phyloP scores from a whole-genome alignment of 192 early-diverging fungal genomes.

The Umbelopsis sp. region DNA sequence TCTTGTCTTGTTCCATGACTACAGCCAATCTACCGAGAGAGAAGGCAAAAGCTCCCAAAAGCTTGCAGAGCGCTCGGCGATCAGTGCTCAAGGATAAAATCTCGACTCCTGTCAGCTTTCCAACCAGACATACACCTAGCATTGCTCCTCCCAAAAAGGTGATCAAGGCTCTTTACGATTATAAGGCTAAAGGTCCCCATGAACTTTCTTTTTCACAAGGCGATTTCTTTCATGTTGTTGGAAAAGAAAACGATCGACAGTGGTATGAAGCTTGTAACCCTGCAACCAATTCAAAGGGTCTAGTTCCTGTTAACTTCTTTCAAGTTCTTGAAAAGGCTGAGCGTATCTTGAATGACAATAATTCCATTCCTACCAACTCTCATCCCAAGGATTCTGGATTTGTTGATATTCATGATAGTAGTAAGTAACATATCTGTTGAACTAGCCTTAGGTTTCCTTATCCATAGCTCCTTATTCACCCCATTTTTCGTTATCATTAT shows the following conservation, averaged over 20 bases:
- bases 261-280: constrained; percentile 82
- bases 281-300: constrained; percentile 65
- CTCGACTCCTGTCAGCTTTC: constrained; percentile 35
- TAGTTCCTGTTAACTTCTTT: constrained; percentile 74
- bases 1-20: neutral
- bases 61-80: constrained; percentile 22
- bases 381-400: constrained; percentile 21
- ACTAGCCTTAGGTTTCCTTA: neutral
- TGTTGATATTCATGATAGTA: constrained; percentile 15
- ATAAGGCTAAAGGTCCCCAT: constrained; percentile 54
- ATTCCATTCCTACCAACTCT: constrained; percentile 16
- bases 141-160: constrained; percentile 65
- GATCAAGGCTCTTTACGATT: constrained; percentile 72
- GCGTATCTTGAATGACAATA: constrained; percentile 22
- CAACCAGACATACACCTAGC: constrained; percentile 14
- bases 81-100: constrained; percentile 36
- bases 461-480: too few species aligned
- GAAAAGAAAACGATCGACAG: constrained; percentile 65
- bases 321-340: constrained; percentile 65
- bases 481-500: too few species aligned
- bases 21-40: constrained; percentile 19
- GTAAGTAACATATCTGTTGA: neutral
- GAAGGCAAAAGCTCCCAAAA: constrained; percentile 28
- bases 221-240: constrained; percentile 75
- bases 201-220: constrained; percentile 77